Evolutionary conservation across 768 basidiomycete genomes (phyloP).

Genomic region (Rhodotorula diobovata): DNA sequence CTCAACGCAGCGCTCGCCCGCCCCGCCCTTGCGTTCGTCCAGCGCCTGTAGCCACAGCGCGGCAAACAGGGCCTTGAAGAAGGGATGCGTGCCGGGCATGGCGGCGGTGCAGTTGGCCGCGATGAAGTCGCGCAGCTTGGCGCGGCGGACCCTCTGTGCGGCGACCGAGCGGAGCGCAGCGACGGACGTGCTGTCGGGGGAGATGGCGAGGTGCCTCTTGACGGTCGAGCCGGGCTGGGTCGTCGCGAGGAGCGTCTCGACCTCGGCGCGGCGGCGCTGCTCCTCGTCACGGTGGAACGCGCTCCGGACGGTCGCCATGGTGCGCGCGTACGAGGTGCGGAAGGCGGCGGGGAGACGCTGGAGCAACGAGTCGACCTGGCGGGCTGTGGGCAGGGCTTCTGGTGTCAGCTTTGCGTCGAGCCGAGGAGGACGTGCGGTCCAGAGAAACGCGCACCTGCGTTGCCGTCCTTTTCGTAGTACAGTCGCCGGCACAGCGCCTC

Average conservation of each 20-base stretch:
- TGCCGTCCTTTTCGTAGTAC: constrained; percentile 18
- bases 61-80: constrained; percentile 26
- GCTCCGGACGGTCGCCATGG: constrained; percentile 26
- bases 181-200: constrained; percentile 8
- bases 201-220: constrained; percentile 13
- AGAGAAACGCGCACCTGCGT: background rate
- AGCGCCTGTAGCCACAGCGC: constrained; percentile 31
- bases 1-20: constrained; percentile 29
- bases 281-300: constrained; percentile 37
- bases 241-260: constrained; percentile 15
- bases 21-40: constrained; percentile 17
- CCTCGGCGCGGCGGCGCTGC: background rate
- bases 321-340: constrained; percentile 29
- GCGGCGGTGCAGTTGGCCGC: constrained; percentile 14
- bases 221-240: background rate
- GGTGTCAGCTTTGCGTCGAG: background rate
- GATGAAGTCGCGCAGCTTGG: constrained; percentile 18
- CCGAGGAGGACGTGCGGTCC: too few relatives aligned
- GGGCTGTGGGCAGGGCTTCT: background rate
- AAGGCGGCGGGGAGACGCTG: constrained; percentile 16
- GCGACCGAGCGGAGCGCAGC: constrained; percentile 6
- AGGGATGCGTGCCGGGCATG: constrained; percentile 36
- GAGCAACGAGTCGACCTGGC: constrained; percentile 28
- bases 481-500: constrained; percentile 9
- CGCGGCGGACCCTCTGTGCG: constrained; percentile 14